Evolutionary conservation across 257 asterid genomes (phyloP).

Genomic region (Eucommia ulmoides): DNA sequence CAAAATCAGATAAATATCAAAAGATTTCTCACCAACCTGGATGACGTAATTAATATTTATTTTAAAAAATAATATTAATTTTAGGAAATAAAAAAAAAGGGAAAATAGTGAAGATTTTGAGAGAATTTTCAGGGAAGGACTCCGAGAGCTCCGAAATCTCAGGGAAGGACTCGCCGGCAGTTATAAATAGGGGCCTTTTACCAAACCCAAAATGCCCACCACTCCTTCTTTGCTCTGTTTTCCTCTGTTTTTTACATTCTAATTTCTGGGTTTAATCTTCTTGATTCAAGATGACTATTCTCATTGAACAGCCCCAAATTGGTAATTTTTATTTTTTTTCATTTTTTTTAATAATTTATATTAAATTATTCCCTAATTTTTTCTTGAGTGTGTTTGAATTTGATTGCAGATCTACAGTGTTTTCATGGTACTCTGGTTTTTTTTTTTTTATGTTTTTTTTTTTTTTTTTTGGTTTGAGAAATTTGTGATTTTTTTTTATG

Average conservation of each 20-base stretch:
- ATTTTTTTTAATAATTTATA: not conserved
- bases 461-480: not conserved
- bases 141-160: conserved; percentile 44
- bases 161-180: conserved; percentile 86
- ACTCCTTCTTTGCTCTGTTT: not conserved
- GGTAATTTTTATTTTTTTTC: conserved; percentile 24
- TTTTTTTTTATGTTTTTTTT: not conserved
- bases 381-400: not conserved
- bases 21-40: not conserved
- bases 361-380: not conserved
- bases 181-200: conserved; percentile 48
- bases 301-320: conserved; percentile 29
- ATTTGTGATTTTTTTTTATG: not conserved
- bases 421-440: not conserved
- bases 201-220: conserved; percentile 11
- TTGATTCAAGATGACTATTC: conserved; percentile 47
- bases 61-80: conserved; percentile 1
- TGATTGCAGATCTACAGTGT: not conserved
- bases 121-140: conserved; percentile 77
- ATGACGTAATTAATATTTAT: no score
- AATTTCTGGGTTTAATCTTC: not conserved
- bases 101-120: conserved; percentile 2
- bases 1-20: not conserved
- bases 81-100: not conserved
- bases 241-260: not conserved